These are phyloP conservation scores for Tilletiaria anomala DNA, from an alignment of 1,284 basidiomycete genomes.

Conservation along the genomic window DNA sequence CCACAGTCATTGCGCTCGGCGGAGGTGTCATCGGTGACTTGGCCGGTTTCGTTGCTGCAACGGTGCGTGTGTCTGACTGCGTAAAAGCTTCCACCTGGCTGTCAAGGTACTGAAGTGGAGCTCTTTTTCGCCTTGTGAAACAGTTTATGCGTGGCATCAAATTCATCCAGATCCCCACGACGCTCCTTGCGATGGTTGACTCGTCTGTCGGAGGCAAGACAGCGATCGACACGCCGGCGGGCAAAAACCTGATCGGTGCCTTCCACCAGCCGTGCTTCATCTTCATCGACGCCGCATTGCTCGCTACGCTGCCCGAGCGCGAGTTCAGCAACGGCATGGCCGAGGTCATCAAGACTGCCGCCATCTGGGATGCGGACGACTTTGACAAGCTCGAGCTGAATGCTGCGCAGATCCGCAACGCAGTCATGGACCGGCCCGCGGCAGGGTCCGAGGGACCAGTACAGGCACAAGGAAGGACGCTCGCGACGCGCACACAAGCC, in stretches of 20 bases:
- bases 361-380: conserved; percentile 37
- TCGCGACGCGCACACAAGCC: conserved; percentile 25
- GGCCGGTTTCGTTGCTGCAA: conserved; percentile 88
- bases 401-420: conserved; percentile 30
- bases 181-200: conserved; percentile 95
- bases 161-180: conserved; percentile 92
- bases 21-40: conserved; percentile 92
- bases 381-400: conserved; percentile 36
- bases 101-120: no score
- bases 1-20: conserved; percentile 80
- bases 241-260: conserved; percentile 94
- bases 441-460: conserved; percentile 13
- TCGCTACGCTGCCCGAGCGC: conserved; percentile 77
- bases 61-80: conserved; percentile 59
- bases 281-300: conserved; percentile 92
- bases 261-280: conserved; percentile 97
- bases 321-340: conserved; percentile 99
- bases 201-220: conserved; percentile 95
- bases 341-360: conserved; percentile 67
- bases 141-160: conserved; percentile 63
- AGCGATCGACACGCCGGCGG: conserved; percentile 87
- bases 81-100: no score
- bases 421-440: conserved; percentile 13
- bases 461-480: conserved; percentile 21
- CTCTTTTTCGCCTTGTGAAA: background rate